Conservation (phyloP, 2,329 filamentous ascomycete genomes). For the Delphinella strobiligena region DNA sequence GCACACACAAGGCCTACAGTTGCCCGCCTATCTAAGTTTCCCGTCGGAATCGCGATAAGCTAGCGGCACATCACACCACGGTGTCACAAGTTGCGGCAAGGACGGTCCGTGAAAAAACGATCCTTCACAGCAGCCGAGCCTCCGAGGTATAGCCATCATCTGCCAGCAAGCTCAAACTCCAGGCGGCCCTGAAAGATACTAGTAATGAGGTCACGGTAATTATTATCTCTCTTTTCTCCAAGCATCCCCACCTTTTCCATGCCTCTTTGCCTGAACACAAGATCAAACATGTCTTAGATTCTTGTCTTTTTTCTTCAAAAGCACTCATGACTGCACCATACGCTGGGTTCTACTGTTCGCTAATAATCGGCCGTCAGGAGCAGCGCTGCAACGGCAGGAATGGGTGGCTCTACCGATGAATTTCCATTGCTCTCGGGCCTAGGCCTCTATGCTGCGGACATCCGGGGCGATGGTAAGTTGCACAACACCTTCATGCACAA, state of each 20-base stretch:
- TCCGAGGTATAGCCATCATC: too few relatives aligned
- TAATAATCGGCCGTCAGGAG: conserved; percentile 9
- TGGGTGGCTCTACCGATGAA: conserved; percentile 27
- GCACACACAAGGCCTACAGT: too few relatives aligned
- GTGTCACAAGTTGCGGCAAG: too few relatives aligned
- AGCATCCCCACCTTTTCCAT: neutral
- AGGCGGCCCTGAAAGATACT: too few relatives aligned
- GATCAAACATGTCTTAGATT: conserved; percentile 10
- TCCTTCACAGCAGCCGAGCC: too few relatives aligned
- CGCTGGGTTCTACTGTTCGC: conserved; percentile 9
- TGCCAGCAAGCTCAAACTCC: too few relatives aligned
- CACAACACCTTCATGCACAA: conserved; percentile 10
- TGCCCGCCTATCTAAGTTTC: too few relatives aligned
- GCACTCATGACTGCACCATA: conserved; percentile 11
- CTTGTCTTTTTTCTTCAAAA: conserved; percentile 4
- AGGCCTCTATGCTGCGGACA: conserved; percentile 47
- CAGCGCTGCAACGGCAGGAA: conserved; percentile 14
- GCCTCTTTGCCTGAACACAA: neutral
- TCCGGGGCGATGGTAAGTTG: conserved; percentile 50
- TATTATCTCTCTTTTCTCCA: neutral
- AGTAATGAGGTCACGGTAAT: too few relatives aligned
- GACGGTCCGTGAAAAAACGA: too few relatives aligned
- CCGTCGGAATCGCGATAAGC: too few relatives aligned
- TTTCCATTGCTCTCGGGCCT: conserved; percentile 45
- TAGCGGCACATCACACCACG: too few relatives aligned